Evolutionary conservation across 2,329 filamentous ascomycete genomes (phyloP).

Genomic region (Drechslerella dactyloides): DNA sequence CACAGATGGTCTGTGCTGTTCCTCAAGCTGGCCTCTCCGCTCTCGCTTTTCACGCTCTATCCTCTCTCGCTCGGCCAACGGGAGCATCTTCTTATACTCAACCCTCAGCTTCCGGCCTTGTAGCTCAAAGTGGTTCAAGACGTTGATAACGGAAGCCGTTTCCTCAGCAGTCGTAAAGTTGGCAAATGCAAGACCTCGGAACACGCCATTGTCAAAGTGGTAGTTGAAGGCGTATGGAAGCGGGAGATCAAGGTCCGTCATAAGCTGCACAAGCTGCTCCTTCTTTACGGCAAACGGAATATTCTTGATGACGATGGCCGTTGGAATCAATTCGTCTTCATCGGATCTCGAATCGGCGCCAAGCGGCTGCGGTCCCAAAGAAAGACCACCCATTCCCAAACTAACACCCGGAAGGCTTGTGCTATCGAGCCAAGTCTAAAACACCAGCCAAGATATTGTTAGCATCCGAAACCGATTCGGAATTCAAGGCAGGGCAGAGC

Average conservation of each 20-base stretch:
- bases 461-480: constrained; percentile 3
- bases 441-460: constrained; percentile 12
- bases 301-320: constrained; percentile 99
- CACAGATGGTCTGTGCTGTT: constrained; percentile 82
- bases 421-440: constrained; percentile 55
- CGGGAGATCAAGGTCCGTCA: constrained; percentile 91
- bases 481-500: background rate
- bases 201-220: constrained; percentile 97
- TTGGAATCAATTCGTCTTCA: constrained; percentile 91
- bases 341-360: constrained; percentile 60
- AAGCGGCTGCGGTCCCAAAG: constrained; percentile 57
- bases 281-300: constrained; percentile 98
- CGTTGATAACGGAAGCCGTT: constrained; percentile 87
- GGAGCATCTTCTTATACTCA: constrained; percentile 99
- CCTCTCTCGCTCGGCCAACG: constrained; percentile 87
- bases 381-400: constrained; percentile 58
- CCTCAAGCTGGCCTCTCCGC: constrained; percentile 91
- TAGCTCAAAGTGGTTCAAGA: constrained; percentile 93
- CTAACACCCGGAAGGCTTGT: constrained; percentile 57
- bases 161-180: constrained; percentile 97
- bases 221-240: constrained; percentile 99
- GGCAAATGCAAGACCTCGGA: constrained; percentile 92
- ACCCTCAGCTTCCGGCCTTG: constrained; percentile 93
- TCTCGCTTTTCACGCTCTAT: constrained; percentile 98
- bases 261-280: constrained; percentile 87